These are phyloP conservation scores for Neofusicoccum sp. DNA, from an alignment of 2,329 filamentous ascomycete species.

Conservation along the genomic window DNA sequence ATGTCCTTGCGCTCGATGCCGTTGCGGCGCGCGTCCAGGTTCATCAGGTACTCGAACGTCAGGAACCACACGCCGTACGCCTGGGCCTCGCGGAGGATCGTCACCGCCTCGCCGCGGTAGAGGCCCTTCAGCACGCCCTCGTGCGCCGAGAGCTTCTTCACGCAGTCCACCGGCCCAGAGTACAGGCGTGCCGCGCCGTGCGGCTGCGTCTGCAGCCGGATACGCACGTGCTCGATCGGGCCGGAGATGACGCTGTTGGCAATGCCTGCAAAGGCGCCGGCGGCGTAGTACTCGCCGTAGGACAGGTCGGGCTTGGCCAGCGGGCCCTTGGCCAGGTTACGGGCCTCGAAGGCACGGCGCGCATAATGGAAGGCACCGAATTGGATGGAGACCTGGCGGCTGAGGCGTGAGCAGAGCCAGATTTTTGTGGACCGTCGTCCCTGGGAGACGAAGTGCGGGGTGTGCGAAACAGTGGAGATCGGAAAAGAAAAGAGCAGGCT, in stretches of 20 bases:
- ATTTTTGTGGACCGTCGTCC: too few species aligned
- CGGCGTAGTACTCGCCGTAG: constrained; percentile 85
- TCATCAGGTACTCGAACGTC: constrained; percentile 96
- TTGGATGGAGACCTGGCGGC: constrained; percentile 73
- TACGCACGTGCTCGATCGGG: constrained; percentile 96
- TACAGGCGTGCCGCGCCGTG: constrained; percentile 82
- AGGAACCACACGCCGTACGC: constrained; percentile 97
- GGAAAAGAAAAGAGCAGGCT: not conserved
- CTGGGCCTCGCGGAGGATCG: constrained; percentile 83
- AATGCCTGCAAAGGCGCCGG: constrained; percentile 89
- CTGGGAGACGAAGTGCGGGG: not conserved
- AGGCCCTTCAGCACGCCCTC: constrained; percentile 72
- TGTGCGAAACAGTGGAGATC: not conserved
- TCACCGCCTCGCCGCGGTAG: constrained; percentile 87
- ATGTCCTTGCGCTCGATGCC: constrained; percentile 74
- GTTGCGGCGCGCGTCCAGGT: constrained; percentile 80
- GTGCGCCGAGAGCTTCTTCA: constrained; percentile 74
- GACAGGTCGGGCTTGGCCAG: constrained; percentile 54
- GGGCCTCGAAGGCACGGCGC: constrained; percentile 78
- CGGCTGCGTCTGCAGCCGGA: constrained; percentile 93
- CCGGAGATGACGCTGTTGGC: constrained; percentile 86
- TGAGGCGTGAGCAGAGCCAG: not conserved
- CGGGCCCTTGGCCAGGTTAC: constrained; percentile 58
- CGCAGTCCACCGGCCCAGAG: constrained; percentile 83
- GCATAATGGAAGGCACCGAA: constrained; percentile 97